These are phyloP conservation scores for Pythium dissimile DNA, from an alignment of 352 stramenopile genomes.

Conservation along the genomic window DNA sequence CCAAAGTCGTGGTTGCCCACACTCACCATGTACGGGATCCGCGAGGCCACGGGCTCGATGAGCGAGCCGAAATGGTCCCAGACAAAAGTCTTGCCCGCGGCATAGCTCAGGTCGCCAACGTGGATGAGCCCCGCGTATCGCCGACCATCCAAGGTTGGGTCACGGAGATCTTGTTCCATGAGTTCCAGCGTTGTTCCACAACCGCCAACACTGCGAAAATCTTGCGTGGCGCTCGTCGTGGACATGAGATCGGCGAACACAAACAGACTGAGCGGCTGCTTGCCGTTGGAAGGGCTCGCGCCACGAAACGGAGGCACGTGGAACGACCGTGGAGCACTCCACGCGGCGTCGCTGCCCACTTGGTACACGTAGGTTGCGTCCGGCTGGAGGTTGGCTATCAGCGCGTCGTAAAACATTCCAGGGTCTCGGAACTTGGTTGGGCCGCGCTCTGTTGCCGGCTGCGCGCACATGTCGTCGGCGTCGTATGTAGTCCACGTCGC, in stretches of 20 bases:
- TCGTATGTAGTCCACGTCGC: conserved; percentile 15
- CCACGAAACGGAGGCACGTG: conserved; percentile 6
- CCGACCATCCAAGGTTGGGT: neutral
- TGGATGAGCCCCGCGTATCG: conserved; percentile 56
- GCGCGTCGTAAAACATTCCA: conserved; percentile 28
- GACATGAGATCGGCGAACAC: conserved; percentile 23
- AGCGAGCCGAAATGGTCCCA: conserved; percentile 79
- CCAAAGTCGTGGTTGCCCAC: conserved; percentile 41
- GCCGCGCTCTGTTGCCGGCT: conserved; percentile 10
- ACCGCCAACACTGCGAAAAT: conserved; percentile 9
- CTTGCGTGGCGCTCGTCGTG: conserved; percentile 14
- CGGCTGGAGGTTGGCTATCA: conserved; percentile 22
- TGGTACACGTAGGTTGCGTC: conserved; percentile 29
- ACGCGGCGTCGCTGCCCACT: conserved; percentile 22
- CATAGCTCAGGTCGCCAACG: conserved; percentile 73
- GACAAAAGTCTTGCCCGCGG: conserved; percentile 40
- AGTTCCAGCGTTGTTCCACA: conserved; percentile 14
- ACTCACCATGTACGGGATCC: conserved; percentile 57
- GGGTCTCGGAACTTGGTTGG: conserved; percentile 27
- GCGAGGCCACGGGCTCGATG: conserved; percentile 59
- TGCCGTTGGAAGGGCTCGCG: neutral
- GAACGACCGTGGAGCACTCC: conserved; percentile 18
- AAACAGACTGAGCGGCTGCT: conserved; percentile 20
- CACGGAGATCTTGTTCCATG: conserved; percentile 26
- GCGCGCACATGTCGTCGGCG: conserved; percentile 23